Base-by-base conservation (phyloP, 495 filamentous ascomycete species). In the Penicillium nucicola region DNA sequence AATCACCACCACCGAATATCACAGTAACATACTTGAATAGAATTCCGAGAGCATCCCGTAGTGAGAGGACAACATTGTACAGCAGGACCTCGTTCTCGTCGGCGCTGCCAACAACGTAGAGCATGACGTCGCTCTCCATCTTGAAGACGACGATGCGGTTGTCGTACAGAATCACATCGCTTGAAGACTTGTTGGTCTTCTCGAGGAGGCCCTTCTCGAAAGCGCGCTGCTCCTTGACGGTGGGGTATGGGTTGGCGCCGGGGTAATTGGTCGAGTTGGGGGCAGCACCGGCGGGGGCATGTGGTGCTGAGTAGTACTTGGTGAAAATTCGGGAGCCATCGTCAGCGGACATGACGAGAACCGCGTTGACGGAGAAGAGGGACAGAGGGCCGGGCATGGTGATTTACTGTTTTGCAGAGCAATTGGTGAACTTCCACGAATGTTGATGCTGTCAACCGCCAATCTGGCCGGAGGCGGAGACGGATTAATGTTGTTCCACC, bases 31-130 rank as follows among this genome's bases (percentile, higher is more conserved):
- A 92, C 91, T 96, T 97, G 68, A 99, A 87, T 22, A 99, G 69
- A 28, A 97, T 86, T 53, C 91, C 87, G 62, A 99, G 71, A 42
- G 88, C 84, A 76, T 99, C 93, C 50, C 93, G 76, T 59, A 97
- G 67, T 4, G 90, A 91, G 48, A 97, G 69, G 37, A 97, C 81
- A 14, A 96, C 92, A 61, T 91, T 93, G 74, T 95, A 97, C 42
- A 99, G 78, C 69, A 99, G 69, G 17, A 99, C 88, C 73, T 99
- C 93, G 66, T 96, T 99, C 76, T 99, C 93, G 22, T 97, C 91
- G 8, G 85, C 80, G 38, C 89, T 84, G 20, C 91, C 91, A 7
- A 98, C 89, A 20, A 97, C 91, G 65, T 96, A 98, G 46, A 98
- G 78, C 84, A 95, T 95, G 22, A 99, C 90, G 70, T 99, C 93